Conservation (phyloP, 2,329 filamentous ascomycete species). For the Diaporthe velutina region DNA sequence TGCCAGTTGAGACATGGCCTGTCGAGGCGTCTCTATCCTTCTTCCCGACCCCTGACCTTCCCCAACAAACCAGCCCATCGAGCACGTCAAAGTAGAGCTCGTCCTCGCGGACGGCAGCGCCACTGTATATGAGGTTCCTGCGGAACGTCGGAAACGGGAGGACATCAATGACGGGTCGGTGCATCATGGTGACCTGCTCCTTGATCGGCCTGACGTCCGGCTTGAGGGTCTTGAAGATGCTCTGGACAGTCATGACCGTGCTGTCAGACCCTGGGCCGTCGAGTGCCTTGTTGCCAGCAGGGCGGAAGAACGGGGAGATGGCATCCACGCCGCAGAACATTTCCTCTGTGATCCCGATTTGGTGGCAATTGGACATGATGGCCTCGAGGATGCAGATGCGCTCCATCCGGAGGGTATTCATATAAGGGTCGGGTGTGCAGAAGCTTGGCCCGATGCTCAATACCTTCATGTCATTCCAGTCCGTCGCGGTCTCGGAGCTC, state of each 20-base stretch:
- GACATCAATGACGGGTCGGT: constrained; percentile 45
- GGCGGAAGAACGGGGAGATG: constrained; percentile 47
- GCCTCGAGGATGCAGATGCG: constrained; percentile 45
- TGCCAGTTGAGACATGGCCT: constrained; percentile 40
- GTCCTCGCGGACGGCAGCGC: constrained; percentile 40
- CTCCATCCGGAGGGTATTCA: constrained; percentile 46
- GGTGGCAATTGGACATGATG: constrained; percentile 39
- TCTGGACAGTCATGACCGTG: constrained; percentile 41
- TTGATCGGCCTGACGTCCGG: constrained; percentile 44
- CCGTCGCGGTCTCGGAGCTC: not conserved
- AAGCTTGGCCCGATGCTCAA: constrained; percentile 39
- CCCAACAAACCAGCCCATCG: constrained; percentile 46
- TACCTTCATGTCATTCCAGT: constrained; percentile 11
- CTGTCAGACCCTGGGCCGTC: constrained; percentile 24
- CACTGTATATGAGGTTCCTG: constrained; percentile 41
- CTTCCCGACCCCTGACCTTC: constrained; percentile 38
- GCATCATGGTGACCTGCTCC: constrained; percentile 43
- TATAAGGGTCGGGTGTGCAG: constrained; percentile 43
- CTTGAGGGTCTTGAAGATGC: constrained; percentile 43
- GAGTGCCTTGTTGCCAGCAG: not conserved
- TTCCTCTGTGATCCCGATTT: constrained; percentile 45
- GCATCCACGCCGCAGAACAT: constrained; percentile 44
- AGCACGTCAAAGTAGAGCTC: constrained; percentile 44
- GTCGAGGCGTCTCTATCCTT: constrained; percentile 37
- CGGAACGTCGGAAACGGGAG: constrained; percentile 46